These are phyloP conservation scores for Ceratobasidium sp. DNA, from an alignment of 1,284 basidiomycete species.

Conservation along the genomic window DNA sequence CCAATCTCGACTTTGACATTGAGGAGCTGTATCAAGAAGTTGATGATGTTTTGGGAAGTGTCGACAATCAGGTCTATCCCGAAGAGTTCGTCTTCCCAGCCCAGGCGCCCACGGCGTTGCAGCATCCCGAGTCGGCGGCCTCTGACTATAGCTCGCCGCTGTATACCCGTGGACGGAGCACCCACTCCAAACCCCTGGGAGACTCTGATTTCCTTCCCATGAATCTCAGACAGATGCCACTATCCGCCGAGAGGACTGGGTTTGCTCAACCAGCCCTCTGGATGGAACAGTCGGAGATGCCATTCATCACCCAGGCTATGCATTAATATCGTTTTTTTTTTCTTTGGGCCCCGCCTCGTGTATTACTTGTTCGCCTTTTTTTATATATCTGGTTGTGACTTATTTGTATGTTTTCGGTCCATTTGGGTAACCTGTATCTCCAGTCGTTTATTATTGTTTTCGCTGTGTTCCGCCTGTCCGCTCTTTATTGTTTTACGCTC, in stretches of 20 bases:
- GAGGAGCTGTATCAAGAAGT: conserved; percentile 33
- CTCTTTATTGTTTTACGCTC: conserved; percentile 21
- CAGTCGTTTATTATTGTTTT: conserved; percentile 34
- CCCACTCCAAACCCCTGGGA: conserved; percentile 34
- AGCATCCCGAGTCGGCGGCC: conserved; percentile 31
- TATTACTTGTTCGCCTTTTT: conserved; percentile 24
- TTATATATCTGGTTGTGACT: conserved; percentile 16
- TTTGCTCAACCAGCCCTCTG: conserved; percentile 29
- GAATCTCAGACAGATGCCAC: neutral
- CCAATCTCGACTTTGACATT: conserved; percentile 18
- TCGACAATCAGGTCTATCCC: neutral
- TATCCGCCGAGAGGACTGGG: conserved; percentile 4
- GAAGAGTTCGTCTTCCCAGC: conserved; percentile 3
- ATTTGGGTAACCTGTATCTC: conserved; percentile 33
- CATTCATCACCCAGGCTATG: conserved; percentile 21
- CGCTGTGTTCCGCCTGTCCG: conserved; percentile 6
- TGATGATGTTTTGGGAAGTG: conserved; percentile 12
- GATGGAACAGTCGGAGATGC: conserved; percentile 26
- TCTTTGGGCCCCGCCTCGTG: neutral
- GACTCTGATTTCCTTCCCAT: neutral
- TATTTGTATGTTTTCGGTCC: conserved; percentile 31
- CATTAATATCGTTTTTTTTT: conserved; percentile 8
- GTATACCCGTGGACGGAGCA: conserved; percentile 26
- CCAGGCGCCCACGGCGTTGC: conserved; percentile 14
- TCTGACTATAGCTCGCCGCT: conserved; percentile 20